Conservation (phyloP, 2,329 filamentous ascomycete genomes). For the Clarireedia monteithiana region DNA sequence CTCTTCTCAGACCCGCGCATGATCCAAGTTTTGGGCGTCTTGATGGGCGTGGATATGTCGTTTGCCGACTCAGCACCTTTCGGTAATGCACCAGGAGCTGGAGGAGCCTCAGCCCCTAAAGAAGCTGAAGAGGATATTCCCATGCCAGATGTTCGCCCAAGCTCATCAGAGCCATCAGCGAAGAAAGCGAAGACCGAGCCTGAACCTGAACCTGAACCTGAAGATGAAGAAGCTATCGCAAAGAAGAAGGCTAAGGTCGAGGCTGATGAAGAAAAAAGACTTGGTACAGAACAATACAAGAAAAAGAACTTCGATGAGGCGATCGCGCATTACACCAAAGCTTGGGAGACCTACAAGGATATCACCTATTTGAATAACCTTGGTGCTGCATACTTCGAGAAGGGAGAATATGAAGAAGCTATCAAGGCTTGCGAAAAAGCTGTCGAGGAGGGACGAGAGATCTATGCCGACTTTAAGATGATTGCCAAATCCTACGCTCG, state of each 20-base stretch:
- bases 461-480: slow-evolving; percentile 94
- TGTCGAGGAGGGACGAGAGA: slow-evolving; percentile 78
- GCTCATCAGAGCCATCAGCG: slow-evolving; percentile 30
- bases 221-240: slow-evolving; percentile 76
- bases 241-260: slow-evolving; percentile 88
- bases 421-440: slow-evolving; percentile 85
- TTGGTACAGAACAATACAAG: slow-evolving; percentile 95
- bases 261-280: slow-evolving; percentile 88
- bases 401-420: slow-evolving; percentile 83
- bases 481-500: slow-evolving; percentile 97
- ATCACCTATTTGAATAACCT: slow-evolving; percentile 98
- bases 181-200: slow-evolving; percentile 49
- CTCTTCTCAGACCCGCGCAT: slow-evolving; percentile 87
- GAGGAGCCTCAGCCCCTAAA: not conserved
- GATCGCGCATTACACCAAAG: slow-evolving; percentile 88
- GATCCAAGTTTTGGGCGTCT: slow-evolving; percentile 85
- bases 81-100: slow-evolving; percentile 8
- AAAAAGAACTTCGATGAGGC: slow-evolving; percentile 94
- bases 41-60: slow-evolving; percentile 85
- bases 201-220: slow-evolving; percentile 53
- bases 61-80: slow-evolving; percentile 3
- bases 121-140: slow-evolving; percentile 64
- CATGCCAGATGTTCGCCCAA: slow-evolving; percentile 64
- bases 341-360: slow-evolving; percentile 91
- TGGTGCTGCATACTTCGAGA: slow-evolving; percentile 89